Conservation (phyloP, 768 basidiomycete species). For the Serendipita sp. region DNA sequence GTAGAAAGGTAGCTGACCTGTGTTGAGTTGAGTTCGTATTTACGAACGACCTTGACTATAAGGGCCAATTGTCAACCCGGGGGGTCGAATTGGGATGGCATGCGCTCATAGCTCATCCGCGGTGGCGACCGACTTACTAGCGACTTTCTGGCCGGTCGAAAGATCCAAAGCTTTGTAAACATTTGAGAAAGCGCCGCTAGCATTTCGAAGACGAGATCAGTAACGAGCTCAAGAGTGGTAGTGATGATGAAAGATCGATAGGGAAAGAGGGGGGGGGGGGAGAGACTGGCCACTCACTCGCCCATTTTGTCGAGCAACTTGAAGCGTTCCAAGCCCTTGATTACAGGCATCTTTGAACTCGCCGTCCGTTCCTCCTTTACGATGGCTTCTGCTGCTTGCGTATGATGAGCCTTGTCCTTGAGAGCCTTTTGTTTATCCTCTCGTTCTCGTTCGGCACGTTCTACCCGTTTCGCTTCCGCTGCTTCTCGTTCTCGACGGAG, state of each 20-base stretch:
- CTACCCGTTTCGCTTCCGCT: conserved; percentile 20
- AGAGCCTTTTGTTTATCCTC: conserved; percentile 9
- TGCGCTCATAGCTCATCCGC: conserved; percentile 12
- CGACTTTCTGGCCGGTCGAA: conserved; percentile 59
- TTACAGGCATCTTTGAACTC: conserved; percentile 64
- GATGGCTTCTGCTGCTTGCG: conserved; percentile 42
- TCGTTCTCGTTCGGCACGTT: conserved; percentile 9
- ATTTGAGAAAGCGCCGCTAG: conserved; percentile 91
- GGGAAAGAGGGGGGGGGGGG: not conserved
- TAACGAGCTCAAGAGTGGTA: not conserved
- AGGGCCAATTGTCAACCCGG: not conserved
- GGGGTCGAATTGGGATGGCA: conserved; percentile 2
- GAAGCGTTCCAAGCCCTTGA: conserved; percentile 72
- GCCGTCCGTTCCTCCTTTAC: conserved; percentile 60
- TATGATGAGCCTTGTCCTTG: conserved; percentile 13
- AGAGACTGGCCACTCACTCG: conserved; percentile 44
- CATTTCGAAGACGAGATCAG: conserved; percentile 13
- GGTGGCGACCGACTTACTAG: conserved; percentile 37
- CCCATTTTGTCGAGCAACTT: conserved; percentile 76
- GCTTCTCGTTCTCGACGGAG: conserved; percentile 16
- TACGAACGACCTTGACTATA: conserved; percentile 85
- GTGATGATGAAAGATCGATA: not conserved
- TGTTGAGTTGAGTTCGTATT: conserved; percentile 75
- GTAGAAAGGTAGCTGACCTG: conserved; percentile 48
- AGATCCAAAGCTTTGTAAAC: conserved; percentile 86